Conservation (phyloP, 2,329 filamentous ascomycete species). For the Talaromyces sp. region DNA sequence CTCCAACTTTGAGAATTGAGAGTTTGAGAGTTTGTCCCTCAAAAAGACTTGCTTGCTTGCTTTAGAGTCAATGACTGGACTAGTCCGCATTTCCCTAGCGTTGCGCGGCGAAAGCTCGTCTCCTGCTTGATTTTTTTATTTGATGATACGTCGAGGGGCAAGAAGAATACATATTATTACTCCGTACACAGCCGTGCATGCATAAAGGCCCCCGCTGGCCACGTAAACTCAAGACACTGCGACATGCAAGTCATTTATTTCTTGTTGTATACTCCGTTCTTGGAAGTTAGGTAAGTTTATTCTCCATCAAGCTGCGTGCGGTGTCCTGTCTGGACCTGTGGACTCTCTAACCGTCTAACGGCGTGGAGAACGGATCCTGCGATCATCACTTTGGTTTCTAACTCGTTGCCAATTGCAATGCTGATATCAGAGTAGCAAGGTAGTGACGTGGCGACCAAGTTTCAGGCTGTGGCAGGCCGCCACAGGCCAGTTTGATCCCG, state of each 20-base stretch:
- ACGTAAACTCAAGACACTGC: neutral
- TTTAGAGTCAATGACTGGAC: neutral
- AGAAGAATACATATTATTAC: too few relatives aligned
- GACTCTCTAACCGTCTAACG: too few relatives aligned
- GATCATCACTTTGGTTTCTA: neutral
- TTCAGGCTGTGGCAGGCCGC: too few relatives aligned
- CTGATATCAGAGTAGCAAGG: too few relatives aligned
- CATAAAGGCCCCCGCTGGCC: neutral
- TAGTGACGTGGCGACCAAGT: neutral
- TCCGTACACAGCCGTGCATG: neutral
- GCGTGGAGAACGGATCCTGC: neutral
- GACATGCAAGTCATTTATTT: neutral
- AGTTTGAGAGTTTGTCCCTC: too few relatives aligned
- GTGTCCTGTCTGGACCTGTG: too few relatives aligned
- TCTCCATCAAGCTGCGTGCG: too few relatives aligned
- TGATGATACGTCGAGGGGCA: too few relatives aligned
- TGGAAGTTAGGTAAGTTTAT: too few relatives aligned
- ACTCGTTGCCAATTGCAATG: neutral
- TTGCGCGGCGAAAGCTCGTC: neutral
- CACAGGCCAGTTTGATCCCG: too few relatives aligned
- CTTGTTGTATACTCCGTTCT: neutral
- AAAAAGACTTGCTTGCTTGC: too few relatives aligned
- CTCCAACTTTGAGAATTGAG: neutral
- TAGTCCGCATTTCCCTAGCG: neutral
- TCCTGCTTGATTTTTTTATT: neutral